These are phyloP conservation scores for Suillus subaureus DNA, from an alignment of 768 basidiomycete species.

Conservation along the genomic window DNA sequence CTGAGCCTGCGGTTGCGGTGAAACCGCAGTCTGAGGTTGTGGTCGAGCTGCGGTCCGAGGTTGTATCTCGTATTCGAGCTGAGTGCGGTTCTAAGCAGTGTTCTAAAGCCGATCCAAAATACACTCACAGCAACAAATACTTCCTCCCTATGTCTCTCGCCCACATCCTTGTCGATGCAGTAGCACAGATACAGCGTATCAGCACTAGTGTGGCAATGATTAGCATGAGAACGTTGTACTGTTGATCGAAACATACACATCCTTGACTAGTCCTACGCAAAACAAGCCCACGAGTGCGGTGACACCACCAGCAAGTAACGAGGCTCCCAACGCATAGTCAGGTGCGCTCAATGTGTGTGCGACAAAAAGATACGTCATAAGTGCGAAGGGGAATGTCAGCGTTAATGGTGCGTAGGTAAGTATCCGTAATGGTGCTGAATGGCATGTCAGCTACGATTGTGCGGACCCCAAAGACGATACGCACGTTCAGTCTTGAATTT, in stretches of 20 bases:
- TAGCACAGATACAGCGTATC: constrained; percentile 71
- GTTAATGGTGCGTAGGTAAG: constrained; percentile 74
- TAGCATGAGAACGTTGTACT: neutral
- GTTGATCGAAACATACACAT: constrained; percentile 51
- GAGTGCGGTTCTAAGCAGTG: constrained; percentile 10
- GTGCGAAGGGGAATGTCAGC: constrained; percentile 78
- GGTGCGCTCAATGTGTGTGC: constrained; percentile 76
- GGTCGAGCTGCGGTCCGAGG: constrained; percentile 16
- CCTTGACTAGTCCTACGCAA: constrained; percentile 79
- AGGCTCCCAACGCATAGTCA: constrained; percentile 71
- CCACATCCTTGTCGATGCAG: constrained; percentile 61
- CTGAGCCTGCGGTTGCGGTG: constrained; percentile 20
- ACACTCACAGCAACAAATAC: constrained; percentile 57
- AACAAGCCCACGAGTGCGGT: constrained; percentile 84
- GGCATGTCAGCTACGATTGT: constrained; percentile 1
- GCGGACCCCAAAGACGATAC: constrained; percentile 21
- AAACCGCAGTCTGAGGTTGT: constrained; percentile 19
- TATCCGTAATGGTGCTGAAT: constrained; percentile 63
- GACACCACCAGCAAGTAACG: constrained; percentile 75
- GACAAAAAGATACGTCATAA: constrained; percentile 87
- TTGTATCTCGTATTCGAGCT: constrained; percentile 45
- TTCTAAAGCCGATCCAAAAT: neutral
- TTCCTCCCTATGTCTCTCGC: constrained; percentile 50
- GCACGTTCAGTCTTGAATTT: constrained; percentile 62
- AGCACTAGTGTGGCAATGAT: constrained; percentile 39